These are phyloP conservation scores for Hydrangea macrophylla DNA, from an alignment of 148 eudicot genomes.

Conservation along the genomic window DNA sequence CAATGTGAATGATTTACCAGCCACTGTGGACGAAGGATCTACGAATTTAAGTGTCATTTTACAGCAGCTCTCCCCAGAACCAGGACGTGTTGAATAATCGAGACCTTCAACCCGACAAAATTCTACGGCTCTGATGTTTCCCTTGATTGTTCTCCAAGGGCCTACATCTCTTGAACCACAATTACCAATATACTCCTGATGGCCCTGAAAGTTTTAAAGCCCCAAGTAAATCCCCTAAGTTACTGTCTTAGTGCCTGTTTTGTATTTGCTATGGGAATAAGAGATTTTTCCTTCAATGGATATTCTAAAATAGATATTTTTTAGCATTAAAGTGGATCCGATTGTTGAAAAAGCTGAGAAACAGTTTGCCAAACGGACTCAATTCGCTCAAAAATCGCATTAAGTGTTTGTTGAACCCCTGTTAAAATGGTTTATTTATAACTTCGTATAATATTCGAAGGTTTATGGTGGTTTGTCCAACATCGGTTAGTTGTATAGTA, in stretches of 20 bases:
- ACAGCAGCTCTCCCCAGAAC: slow-evolving; percentile 96
- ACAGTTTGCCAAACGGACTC: no score
- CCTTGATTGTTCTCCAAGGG: slow-evolving; percentile 69
- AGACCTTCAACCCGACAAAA: slow-evolving; percentile 66
- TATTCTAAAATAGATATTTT: no score
- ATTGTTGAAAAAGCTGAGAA: no score
- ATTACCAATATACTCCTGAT: slow-evolving; percentile 56
- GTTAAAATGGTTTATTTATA: no score
- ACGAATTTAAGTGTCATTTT: slow-evolving; percentile 70
- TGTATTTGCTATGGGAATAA: no score
- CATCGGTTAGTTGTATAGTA: no score
- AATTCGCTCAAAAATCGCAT: no score
- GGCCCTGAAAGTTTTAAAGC: slow-evolving; percentile 57
- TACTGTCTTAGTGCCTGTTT: not conserved
- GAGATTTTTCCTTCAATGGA: no score
- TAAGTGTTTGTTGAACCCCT: no score
- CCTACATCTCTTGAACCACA: slow-evolving; percentile 37
- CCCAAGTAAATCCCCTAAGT: not conserved
- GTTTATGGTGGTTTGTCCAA: no score
- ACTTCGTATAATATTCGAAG: no score
- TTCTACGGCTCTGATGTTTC: slow-evolving; percentile 73
- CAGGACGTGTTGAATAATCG: slow-evolving; percentile 58
- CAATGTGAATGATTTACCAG: slow-evolving; percentile 62
- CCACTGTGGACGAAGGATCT: slow-evolving; percentile 57
- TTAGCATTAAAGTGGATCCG: no score